Conservation (phyloP, 306 rosid species). For the Quercus mongolica region DNA sequence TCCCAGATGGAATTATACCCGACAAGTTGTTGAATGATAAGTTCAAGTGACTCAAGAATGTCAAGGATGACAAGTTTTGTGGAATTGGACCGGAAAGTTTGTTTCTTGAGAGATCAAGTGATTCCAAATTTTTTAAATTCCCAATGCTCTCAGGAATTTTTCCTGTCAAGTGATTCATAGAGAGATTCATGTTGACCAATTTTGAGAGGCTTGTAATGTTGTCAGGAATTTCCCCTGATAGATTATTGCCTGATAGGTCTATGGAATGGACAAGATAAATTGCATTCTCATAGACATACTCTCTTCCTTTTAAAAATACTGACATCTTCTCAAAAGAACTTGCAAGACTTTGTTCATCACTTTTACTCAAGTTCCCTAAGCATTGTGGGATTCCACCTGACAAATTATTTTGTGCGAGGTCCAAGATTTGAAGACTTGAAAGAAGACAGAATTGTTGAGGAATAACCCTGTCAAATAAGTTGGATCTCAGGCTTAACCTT, state of each 20-base stretch:
- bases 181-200: not conserved
- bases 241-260: not conserved
- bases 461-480: not conserved
- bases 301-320: not conserved
- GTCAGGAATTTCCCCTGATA: conserved; percentile 9
- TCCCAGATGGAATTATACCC: conserved; percentile 4
- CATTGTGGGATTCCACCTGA: not conserved
- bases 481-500: not conserved
- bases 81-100: conserved; percentile 7
- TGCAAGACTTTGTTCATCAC: rapidly evolving
- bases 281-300: rapidly evolving
- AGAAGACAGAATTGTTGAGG: not conserved
- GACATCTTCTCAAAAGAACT: rapidly evolving
- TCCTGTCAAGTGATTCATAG: conserved; percentile 3
- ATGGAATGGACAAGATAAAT: not conserved
- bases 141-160: conserved; percentile 3
- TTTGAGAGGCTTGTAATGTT: not conserved
- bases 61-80: not conserved
- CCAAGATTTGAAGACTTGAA: not conserved
- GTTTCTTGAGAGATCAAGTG: conserved; percentile 14
- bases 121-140: not conserved
- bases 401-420: not conserved
- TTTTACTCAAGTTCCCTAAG: not conserved
- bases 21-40: conserved; percentile 10
- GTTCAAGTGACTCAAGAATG: conserved; percentile 12